Conservation (phyloP, 352 stramenopile genomes). For the Phytophthora palmivora region DNA sequence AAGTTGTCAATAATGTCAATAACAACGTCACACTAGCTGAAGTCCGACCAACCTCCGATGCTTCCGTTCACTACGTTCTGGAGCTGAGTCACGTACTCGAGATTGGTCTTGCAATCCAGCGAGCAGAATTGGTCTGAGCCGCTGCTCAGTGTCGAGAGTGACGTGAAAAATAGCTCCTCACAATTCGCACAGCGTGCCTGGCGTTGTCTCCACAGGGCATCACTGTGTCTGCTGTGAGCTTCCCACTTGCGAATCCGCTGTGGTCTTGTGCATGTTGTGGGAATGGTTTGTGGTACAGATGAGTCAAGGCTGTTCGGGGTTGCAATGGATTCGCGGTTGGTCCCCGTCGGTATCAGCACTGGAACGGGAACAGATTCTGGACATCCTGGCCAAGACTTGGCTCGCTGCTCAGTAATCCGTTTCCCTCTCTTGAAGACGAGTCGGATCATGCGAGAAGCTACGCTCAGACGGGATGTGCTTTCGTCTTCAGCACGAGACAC, state of each 20-base stretch:
- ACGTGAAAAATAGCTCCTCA: conserved; percentile 35
- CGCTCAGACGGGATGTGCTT: background rate
- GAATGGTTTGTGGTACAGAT: background rate
- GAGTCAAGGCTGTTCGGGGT: conserved; percentile 1
- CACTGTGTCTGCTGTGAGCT: background rate
- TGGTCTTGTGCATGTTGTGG: background rate
- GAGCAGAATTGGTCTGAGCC: conserved; percentile 16
- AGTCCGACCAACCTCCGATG: too few species aligned
- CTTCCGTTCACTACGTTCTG: conserved; percentile 28
- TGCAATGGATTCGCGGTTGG: conserved; percentile 5
- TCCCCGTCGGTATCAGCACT: background rate
- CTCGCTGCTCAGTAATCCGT: too few species aligned
- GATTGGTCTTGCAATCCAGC: too few species aligned
- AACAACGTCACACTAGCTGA: too few species aligned
- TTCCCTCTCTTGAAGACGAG: background rate
- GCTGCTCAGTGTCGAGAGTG: conserved; percentile 17
- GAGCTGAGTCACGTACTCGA: too few species aligned
- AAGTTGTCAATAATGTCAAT: too few species aligned
- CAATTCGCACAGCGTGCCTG: conserved; percentile 30
- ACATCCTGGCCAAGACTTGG: too few species aligned
- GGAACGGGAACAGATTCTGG: too few species aligned
- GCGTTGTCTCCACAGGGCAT: conserved; percentile 16
- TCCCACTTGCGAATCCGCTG: background rate
- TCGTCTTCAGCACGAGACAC: background rate
- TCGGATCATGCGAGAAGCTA: conserved; percentile 16